Conservation (phyloP, 1,139 yeast species). For the Candida sanyaensis region DNA sequence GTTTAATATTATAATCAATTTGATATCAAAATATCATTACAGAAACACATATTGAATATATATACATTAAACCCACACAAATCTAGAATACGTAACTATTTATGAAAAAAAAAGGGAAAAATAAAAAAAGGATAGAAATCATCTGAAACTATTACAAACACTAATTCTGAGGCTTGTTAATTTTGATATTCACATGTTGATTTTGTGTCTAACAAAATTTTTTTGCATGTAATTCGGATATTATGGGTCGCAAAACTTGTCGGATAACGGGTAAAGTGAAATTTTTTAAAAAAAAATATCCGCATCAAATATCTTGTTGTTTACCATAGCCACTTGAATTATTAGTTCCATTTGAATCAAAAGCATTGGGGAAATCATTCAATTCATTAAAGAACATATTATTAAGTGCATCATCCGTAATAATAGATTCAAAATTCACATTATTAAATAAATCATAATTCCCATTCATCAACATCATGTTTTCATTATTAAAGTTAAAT, state of each 20-base stretch:
- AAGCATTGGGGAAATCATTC: constrained; percentile 9
- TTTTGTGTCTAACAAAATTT: no score
- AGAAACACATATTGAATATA: no score
- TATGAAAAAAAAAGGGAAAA: no score
- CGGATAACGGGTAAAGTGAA: not conserved
- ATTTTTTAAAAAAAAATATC: not conserved
- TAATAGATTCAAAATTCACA: constrained; percentile 5
- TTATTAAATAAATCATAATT: constrained; percentile 3
- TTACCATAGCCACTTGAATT: not conserved
- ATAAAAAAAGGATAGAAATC: no score
- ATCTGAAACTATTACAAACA: no score
- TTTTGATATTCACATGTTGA: no score
- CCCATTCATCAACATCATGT: constrained; percentile 6
- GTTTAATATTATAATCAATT: no score
- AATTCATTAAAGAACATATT: constrained; percentile 11
- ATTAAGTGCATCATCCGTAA: constrained; percentile 11
- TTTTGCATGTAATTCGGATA: no score
- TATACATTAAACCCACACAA: no score
- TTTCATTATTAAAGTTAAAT: constrained; percentile 2
- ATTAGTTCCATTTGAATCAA: not conserved
- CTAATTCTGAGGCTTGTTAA: no score
- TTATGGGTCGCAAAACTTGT: not conserved
- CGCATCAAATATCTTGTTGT: not conserved
- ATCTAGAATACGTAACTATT: no score
- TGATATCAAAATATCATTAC: no score